A percentile compares a stretch with the other conserved stretches of the same genome.
Conservation (phyloP, 2,329 filamentous ascomycete species). For the Botrytis fragariae region DNA sequence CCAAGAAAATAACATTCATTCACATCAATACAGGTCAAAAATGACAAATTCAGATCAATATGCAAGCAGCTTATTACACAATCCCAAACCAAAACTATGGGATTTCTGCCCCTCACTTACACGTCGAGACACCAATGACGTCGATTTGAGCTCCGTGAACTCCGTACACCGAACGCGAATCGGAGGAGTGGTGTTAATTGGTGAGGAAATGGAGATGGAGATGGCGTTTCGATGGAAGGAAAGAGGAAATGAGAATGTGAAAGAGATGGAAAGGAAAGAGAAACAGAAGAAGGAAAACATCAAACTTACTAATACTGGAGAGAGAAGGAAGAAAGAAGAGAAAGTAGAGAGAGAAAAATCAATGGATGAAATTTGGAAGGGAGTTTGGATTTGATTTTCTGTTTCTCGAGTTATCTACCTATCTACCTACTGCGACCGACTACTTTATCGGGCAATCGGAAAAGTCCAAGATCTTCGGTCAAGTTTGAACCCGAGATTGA, state of each 20-base stretch:
- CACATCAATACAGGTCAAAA: not conserved
- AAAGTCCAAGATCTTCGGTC: not conserved
- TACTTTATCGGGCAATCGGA: not conserved
- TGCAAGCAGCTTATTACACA: slow-evolving; percentile 1
- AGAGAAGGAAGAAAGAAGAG: not conserved
- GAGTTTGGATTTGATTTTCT: slow-evolving; percentile 11
- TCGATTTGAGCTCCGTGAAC: not conserved
- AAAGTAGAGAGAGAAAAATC: not conserved
- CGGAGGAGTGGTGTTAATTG: not conserved
- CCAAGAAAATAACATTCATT: not conserved
- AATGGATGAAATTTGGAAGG: slow-evolving; percentile 5
- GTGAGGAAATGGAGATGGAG: slow-evolving; percentile 1
- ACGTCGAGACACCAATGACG: not conserved
- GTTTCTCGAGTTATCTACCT: not conserved
- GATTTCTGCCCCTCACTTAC: slow-evolving; percentile 1
- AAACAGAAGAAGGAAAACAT: not conserved
- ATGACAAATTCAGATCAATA: not conserved
- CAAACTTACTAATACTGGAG: not conserved
- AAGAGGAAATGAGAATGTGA: not conserved
- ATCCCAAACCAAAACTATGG: not conserved
- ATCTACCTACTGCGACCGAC: no score
- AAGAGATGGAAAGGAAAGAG: not conserved
- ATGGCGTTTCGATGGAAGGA: not conserved
- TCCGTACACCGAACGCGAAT: not conserved
- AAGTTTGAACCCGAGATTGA: not conserved